Percentiles rank a stretch among this genome's conserved stretches.
These are phyloP conservation scores for Colletotrichum aenigma DNA, from an alignment of 2,329 filamentous ascomycete species.

Conservation along the genomic window DNA sequence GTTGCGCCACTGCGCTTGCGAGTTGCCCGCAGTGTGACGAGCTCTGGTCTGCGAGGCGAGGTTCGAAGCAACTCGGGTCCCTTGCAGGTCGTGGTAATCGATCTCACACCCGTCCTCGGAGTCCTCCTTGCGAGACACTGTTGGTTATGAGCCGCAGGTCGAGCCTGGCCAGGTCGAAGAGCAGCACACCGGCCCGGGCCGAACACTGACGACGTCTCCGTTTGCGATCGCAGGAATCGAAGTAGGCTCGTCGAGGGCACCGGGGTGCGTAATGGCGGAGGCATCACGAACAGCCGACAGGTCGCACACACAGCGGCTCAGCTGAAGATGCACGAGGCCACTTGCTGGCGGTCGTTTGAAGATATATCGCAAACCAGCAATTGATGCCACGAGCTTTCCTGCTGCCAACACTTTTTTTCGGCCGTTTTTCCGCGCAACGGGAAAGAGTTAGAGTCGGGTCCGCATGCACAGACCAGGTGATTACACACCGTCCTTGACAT, in stretches of 20 bases:
- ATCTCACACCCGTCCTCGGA: conserved; percentile 23
- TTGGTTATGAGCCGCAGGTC: not conserved
- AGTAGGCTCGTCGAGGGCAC: conserved; percentile 65
- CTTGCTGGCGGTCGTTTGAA: not conserved
- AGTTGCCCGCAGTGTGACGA: conserved; percentile 3
- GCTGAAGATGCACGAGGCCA: not conserved
- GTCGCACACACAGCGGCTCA: not conserved
- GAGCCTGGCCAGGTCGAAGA: not conserved
- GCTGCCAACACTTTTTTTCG: conserved; percentile 7
- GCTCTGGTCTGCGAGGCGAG: conserved; percentile 30
- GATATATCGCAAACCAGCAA: not conserved
- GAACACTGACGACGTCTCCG: conserved; percentile 61
- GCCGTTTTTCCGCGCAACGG: conserved; percentile 1
- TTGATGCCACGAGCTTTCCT: not conserved
- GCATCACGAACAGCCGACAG: conserved; percentile 37
- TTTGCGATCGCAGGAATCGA: conserved; percentile 75
- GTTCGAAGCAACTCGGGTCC: conserved; percentile 28
- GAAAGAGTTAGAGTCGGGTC: not conserved
- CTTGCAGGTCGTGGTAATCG: conserved; percentile 18
- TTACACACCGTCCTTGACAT: conserved; percentile 2
- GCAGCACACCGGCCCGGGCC: conserved; percentile 36
- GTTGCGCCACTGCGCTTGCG: not conserved
- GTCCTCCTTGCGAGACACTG: not conserved
- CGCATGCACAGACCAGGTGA: conserved; percentile 8
- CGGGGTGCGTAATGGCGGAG: conserved; percentile 38